Evolutionary conservation across 495 filamentous ascomycete species (phyloP).

Genomic region (Aspergillus baeticus): DNA sequence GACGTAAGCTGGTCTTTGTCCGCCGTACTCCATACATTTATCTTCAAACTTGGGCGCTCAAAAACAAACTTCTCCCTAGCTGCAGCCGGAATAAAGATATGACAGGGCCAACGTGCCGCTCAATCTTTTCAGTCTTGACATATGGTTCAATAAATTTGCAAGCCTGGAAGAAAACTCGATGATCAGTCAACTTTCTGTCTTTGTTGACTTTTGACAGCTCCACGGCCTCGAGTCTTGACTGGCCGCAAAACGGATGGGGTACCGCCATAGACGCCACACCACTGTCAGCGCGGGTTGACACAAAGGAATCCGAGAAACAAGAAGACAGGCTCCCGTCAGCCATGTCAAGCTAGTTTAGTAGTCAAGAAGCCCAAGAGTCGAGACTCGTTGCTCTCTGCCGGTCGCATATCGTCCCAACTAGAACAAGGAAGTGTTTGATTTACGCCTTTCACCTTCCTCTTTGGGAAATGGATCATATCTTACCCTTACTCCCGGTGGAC

Average conservation of each 20-base stretch:
- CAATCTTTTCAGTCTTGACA: not conserved
- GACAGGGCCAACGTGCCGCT: not conserved
- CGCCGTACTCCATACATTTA: no score
- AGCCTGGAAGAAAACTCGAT: conserved; percentile 4
- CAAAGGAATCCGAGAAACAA: not conserved
- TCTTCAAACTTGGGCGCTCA: no score
- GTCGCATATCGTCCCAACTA: not conserved
- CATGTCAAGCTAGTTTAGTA: no score
- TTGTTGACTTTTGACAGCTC: conserved; percentile 11
- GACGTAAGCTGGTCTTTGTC: not conserved
- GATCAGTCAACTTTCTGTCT: conserved; percentile 6
- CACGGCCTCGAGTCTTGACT: not conserved
- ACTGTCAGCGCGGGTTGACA: not conserved
- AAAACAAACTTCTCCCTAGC: not conserved
- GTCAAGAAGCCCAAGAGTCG: not conserved
- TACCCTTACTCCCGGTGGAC: not conserved
- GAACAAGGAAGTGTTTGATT: not conserved
- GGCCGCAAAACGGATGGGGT: not conserved
- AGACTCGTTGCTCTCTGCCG: not conserved
- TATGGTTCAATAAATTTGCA: conserved; percentile 12
- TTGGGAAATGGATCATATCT: not conserved
- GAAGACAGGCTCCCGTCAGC: not conserved
- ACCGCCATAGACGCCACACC: not conserved
- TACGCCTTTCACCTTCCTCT: not conserved
- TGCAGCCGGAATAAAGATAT: conserved; percentile 4